Evolutionary conservation across 345 rosid genomes (phyloP), one percentile per base, ranked within the genome.

Genomic region (Pugionium cornutum): DNA sequence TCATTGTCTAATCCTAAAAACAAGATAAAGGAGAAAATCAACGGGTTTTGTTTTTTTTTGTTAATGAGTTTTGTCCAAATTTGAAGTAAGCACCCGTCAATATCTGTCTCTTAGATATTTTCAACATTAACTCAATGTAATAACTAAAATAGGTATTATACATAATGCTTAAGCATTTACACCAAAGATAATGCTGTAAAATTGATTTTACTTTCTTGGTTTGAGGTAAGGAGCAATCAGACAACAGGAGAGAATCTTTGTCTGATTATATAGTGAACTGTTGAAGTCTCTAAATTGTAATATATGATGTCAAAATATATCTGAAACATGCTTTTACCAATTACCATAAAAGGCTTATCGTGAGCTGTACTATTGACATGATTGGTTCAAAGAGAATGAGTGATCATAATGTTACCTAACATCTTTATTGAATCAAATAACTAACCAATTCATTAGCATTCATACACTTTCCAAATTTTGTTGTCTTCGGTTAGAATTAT

Each of bases 391-490:
- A 53, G 11, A 2, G 45, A 53, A 66, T 35, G 53, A 66, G 53
- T 66, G 70, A 66, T 42, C 62, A 34, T 66, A 54, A 66, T 66
- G 70, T 54, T 55, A 54, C 45, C 70, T 44, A 54, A 35, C 54
- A 42, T 43, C 53, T 53, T 66, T 66, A 33, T 53, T 53, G 9
- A 26, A 33, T 53, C 36, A 34, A 33, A 7, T 9, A 43, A 57
- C 68, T 31, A 51, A 64, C 7, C 30, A 39, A 4, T 39, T 11
- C 8, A 34, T 27, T 36, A 7, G 2, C 7, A 39, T 63, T 63
- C 26, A 37, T 39, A 63, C 34, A 34, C 34, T 35, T 34, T 34
- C 11, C 27, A 6, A 40, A 30, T 9, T 50, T 50, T 63, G 31
- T 39, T 39, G 4, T 39, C 9, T 1, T 18, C 18, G 18, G 18